phyloP scores from a whole-genome alignment of 768 basidiomycete species.

The Boletus subparvulus region DNA sequence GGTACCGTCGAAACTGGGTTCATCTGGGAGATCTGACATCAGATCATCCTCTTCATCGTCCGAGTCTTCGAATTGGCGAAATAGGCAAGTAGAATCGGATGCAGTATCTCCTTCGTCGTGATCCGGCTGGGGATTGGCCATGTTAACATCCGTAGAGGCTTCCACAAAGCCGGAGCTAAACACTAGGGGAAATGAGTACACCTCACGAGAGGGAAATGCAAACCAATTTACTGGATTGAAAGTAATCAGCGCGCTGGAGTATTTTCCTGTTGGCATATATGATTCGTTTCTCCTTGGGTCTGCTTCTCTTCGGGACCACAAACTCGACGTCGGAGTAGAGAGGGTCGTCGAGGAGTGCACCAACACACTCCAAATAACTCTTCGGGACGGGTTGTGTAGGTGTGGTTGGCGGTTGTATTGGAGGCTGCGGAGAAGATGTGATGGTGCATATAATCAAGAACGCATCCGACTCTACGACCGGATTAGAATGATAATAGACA shows the following conservation, averaged over 20 bases:
- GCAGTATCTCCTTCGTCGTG: constrained; percentile 44
- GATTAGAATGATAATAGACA: constrained; percentile 58
- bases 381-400: constrained; percentile 61
- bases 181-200: constrained; percentile 45
- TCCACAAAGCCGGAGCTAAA: constrained; percentile 72
- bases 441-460: constrained; percentile 80
- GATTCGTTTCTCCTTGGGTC: constrained; percentile 36
- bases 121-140: constrained; percentile 21
- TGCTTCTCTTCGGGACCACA: constrained; percentile 53
- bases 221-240: constrained; percentile 57
- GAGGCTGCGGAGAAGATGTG: constrained; percentile 59
- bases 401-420: constrained; percentile 42
- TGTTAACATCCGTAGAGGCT: constrained; percentile 38
- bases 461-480: constrained; percentile 58
- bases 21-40: constrained; percentile 34
- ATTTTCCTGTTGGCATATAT: constrained; percentile 73
- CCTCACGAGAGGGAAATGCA: neutral
- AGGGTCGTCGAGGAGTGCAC: constrained; percentile 75
- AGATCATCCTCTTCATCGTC: constrained; percentile 53
- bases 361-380: constrained; percentile 67
- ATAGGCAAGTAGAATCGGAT: constrained; percentile 46
- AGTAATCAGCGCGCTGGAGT: constrained; percentile 73
- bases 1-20: constrained; percentile 31
- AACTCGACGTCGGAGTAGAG: constrained; percentile 84
- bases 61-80: constrained; percentile 46